Conservation (phyloP, 2,329 filamentous ascomycete genomes). For the Cytospora piceae region DNA sequence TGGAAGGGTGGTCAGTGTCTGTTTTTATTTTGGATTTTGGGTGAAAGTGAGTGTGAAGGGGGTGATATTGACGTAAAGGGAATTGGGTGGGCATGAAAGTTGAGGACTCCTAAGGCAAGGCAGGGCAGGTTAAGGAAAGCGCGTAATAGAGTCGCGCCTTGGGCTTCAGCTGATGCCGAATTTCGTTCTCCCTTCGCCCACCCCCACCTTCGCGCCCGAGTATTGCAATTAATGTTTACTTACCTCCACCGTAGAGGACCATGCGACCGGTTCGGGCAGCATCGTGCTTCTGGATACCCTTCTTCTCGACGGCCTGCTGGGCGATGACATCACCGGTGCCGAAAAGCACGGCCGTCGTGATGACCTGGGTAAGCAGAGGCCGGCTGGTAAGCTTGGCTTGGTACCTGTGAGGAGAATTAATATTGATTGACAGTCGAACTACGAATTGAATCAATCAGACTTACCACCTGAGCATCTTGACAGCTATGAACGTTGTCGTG, state of each 20-base stretch:
- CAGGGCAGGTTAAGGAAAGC: background rate
- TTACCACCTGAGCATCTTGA: slow-evolving; percentile 31
- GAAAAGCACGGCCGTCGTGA: slow-evolving; percentile 91
- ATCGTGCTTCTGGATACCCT: slow-evolving; percentile 77
- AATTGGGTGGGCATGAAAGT: background rate
- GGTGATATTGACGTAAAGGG: background rate
- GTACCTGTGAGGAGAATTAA: slow-evolving; percentile 66
- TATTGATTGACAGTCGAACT: background rate
- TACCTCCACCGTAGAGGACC: slow-evolving; percentile 78
- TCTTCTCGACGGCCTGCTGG: slow-evolving; percentile 87
- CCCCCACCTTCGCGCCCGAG: too few relatives aligned
- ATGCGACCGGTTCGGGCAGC: slow-evolving; percentile 73
- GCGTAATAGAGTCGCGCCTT: too few relatives aligned
- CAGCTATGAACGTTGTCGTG: background rate
- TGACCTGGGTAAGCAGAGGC: slow-evolving; percentile 85
- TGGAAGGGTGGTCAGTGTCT: slow-evolving; percentile 38
- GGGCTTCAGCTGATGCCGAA: background rate
- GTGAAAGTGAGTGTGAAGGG: slow-evolving; percentile 14
- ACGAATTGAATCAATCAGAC: background rate
- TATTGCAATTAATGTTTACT: slow-evolving; percentile 38
- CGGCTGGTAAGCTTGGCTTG: slow-evolving; percentile 78
- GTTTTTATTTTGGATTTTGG: slow-evolving; percentile 7
- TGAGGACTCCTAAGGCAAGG: background rate
- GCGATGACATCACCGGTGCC: slow-evolving; percentile 88
- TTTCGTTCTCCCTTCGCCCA: background rate